Base-by-base conservation (phyloP, 225 moss, liverwort and hornwort species). In the Polytrichum formosum region DNA sequence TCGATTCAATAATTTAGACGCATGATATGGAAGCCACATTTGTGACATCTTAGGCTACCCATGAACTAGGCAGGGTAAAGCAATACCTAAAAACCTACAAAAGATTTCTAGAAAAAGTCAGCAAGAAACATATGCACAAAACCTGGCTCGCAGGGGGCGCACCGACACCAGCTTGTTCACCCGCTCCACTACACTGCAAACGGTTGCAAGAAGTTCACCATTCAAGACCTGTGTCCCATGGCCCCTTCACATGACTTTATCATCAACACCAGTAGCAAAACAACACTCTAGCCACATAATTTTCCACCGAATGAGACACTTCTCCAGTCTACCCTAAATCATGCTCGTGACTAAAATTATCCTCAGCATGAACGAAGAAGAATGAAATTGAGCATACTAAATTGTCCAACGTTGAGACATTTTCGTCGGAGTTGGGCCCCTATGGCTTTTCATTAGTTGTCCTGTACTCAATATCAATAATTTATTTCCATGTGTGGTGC, bases 81-180 rank as follows among this genome's bases (percentile, higher is more conserved):
- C 2, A 46, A 46, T 46, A 13, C 46, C 13, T 13, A 13, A 13
- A 46, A 10, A 46, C 46, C 46, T 46, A 46, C 46, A 13, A 10
- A 6, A 46, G 0, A 13, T 3, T 46, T 3, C 13, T 2, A 0
- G 0, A 13, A 46, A 13, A 13, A 46, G 46, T 46, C 4, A 2
- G 13, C 46, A 46, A 46, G 65, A 75, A 27, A 68, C 23, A 75
- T 17, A 60, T 23, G 61, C 8, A 46, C 46, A n/a, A 65, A 68
- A 97, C 96, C 92, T 92, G 46, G 94, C 85, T 90, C 91, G 83
- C n/a, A 98, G 78, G 27, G 94, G 94, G n/a, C 92, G 92, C 63
- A 98, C 97, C 21, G 98, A 92, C 73, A 98, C 92, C 60, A 98
- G 85, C 80, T 91, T 98, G 71, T 98, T 94, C 18, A 98, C 98